Conservation (phyloP, 2,329 filamentous ascomycete species). For the Fusarium acutatum region DNA sequence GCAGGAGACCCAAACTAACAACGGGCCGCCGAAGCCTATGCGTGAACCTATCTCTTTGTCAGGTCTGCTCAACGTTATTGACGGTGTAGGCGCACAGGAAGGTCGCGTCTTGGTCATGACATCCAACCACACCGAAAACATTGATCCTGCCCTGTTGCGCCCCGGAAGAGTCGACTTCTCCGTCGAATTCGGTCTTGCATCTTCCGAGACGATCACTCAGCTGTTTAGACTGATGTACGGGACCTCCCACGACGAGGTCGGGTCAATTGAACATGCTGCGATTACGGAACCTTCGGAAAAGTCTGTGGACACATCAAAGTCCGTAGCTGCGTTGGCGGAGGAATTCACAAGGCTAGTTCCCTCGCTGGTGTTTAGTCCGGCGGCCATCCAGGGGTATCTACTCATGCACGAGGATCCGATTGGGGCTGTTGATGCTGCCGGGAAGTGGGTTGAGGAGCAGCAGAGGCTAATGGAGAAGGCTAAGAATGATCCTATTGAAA, state of each 20-base stretch:
- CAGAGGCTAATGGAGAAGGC: neutral
- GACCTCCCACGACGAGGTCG: neutral
- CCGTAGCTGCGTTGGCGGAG: neutral
- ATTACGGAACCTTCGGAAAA: neutral
- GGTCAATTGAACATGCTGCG: neutral
- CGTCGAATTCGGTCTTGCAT: constrained; percentile 14
- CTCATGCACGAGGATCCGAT: constrained; percentile 18
- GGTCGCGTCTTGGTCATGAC: constrained; percentile 77
- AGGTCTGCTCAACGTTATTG: constrained; percentile 73
- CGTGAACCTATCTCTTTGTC: constrained; percentile 54
- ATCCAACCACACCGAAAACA: constrained; percentile 60
- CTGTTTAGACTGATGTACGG: constrained; percentile 21
- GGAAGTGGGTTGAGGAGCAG: constrained; percentile 14
- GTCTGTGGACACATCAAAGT: neutral
- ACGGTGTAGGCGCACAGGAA: constrained; percentile 73
- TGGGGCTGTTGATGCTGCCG: constrained; percentile 2
- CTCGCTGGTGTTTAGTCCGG: constrained; percentile 20
- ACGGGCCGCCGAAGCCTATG: neutral
- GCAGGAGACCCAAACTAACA: neutral
- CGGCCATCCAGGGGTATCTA: constrained; percentile 29
- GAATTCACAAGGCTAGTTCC: constrained; percentile 20
- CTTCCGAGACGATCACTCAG: neutral
- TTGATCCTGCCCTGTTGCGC: constrained; percentile 11
- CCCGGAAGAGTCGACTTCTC: constrained; percentile 18
- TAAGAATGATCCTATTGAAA: neutral